Evolutionary conservation across 2,329 filamentous ascomycete genomes (phyloP).

Genomic region (Tothia fuscella): DNA sequence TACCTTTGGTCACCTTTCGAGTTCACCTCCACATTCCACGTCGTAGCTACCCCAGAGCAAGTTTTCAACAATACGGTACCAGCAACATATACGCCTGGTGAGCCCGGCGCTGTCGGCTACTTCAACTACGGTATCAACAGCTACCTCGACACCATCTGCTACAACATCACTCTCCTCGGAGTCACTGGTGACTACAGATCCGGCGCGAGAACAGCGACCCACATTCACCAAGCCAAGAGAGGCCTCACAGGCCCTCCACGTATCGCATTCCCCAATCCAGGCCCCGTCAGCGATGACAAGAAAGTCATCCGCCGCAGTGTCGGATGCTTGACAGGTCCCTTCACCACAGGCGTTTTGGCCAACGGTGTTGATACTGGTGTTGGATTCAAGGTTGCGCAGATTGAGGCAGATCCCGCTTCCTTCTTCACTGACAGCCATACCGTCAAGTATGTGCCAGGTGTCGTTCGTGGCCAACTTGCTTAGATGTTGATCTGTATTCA

Average conservation of each 20-base stretch:
- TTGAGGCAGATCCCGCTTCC: constrained; percentile 36
- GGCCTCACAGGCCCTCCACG: constrained; percentile 40
- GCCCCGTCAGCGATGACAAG: constrained; percentile 27
- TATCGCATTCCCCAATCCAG: constrained; percentile 37
- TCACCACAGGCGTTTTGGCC: constrained; percentile 30
- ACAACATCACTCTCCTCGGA: constrained; percentile 39
- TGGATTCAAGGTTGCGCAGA: constrained; percentile 38
- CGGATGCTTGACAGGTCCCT: constrained; percentile 34
- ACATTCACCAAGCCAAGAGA: constrained; percentile 39
- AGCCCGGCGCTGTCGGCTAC: constrained; percentile 33
- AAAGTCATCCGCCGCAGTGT: constrained; percentile 27
- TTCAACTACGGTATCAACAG: constrained; percentile 45
- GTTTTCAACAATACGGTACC: constrained; percentile 34
- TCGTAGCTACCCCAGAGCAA: constrained; percentile 38
- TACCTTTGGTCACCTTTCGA: constrained; percentile 15
- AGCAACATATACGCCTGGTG: constrained; percentile 23
- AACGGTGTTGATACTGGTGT: constrained; percentile 33
- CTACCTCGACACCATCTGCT: constrained; percentile 32
- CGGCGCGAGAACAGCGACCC: constrained; percentile 40
- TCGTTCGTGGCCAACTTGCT: constrained; percentile 36
- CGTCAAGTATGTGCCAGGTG: constrained; percentile 36
- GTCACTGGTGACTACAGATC: constrained; percentile 41
- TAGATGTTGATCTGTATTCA: background rate
- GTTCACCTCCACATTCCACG: constrained; percentile 39
- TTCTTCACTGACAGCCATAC: constrained; percentile 47